Evolutionary conservation across 2,329 filamentous ascomycete species (phyloP).

Genomic region (Sporothrix dimorphospora): DNA sequence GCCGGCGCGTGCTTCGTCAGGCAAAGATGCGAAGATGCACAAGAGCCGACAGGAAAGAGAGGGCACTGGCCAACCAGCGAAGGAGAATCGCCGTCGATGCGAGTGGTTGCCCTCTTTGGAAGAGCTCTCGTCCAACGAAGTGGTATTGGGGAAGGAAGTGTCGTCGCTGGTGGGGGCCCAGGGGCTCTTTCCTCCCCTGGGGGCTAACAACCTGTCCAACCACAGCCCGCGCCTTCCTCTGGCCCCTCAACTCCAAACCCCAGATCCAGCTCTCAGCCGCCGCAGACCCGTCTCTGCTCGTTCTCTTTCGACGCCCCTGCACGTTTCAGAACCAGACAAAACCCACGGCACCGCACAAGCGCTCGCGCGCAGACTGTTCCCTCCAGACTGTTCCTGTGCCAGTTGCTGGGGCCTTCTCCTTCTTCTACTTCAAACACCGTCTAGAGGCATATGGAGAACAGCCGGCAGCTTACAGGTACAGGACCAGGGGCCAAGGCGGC

Average conservation of each 20-base stretch:
- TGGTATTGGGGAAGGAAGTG: neutral
- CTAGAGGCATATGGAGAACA: neutral
- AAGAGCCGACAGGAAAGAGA: neutral
- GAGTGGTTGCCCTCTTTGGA: neutral
- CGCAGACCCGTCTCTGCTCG: neutral
- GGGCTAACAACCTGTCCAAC: neutral
- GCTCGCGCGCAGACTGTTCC: neutral
- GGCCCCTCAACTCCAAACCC: slow-evolving; percentile 8
- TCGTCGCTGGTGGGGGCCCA: slow-evolving; percentile 1
- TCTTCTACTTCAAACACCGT: neutral
- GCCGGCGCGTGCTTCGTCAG: slow-evolving; percentile 8
- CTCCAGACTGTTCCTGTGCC: too few relatives aligned
- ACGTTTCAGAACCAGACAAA: slow-evolving; percentile 21
- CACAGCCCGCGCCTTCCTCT: neutral
- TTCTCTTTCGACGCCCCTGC: neutral
- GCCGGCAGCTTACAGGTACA: neutral
- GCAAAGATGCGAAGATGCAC: neutral
- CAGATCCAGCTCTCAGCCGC: neutral
- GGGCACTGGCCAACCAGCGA: neutral
- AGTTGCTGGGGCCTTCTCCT: neutral
- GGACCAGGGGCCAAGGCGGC: neutral
- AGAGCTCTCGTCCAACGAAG: slow-evolving; percentile 12
- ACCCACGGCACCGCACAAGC: slow-evolving; percentile 9
- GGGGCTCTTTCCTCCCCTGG: slow-evolving; percentile 11
- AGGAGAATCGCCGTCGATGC: neutral